phyloP scores from a whole-genome alignment of 768 basidiomycete genomes.

The Lactifluus rugatus region DNA sequence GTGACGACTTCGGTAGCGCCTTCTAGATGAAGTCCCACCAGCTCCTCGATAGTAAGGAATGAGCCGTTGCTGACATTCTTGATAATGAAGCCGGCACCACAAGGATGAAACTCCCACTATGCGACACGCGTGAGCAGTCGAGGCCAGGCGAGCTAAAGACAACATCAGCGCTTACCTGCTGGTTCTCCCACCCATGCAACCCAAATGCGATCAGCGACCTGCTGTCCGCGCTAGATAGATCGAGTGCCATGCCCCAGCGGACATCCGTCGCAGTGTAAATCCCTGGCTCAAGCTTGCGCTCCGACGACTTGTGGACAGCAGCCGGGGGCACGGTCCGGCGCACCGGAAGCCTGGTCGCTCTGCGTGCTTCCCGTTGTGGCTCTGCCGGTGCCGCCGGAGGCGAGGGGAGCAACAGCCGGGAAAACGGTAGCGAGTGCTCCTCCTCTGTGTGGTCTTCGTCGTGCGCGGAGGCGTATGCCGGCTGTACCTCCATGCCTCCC shows the following conservation, averaged over 20 bases:
- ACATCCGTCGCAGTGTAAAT: conserved; percentile 17
- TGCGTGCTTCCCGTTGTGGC: conserved; percentile 2
- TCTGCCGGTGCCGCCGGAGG: neutral
- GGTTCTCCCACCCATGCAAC: conserved; percentile 20
- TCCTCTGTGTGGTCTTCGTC: conserved; percentile 6
- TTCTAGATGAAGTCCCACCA: neutral
- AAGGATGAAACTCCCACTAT: conserved; percentile 14
- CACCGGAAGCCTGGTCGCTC: conserved; percentile 8
- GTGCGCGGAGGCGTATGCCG: neutral
- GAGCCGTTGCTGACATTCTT: conserved; percentile 4
- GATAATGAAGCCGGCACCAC: conserved; percentile 11
- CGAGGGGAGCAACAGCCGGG: conserved; percentile 10
- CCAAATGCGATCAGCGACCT: conserved; percentile 16
- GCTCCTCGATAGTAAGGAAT: conserved; percentile 10
- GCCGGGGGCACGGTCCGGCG: conserved; percentile 2
- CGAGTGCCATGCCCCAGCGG: conserved; percentile 19
- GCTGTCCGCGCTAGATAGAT: conserved; percentile 16
- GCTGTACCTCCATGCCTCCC: conserved; percentile 13
- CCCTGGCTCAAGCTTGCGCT: conserved; percentile 13
- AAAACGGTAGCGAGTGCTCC: conserved; percentile 12
- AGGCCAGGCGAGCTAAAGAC: neutral
- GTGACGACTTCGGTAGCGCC: conserved; percentile 1
- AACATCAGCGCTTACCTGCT: conserved; percentile 11
- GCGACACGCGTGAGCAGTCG: neutral
- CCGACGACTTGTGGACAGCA: neutral